A percentile compares a stretch with the other conserved stretches of the same genome.
Evolutionary conservation across 768 basidiomycete genomes (phyloP).

Genomic region (Phylloporus sp.): DNA sequence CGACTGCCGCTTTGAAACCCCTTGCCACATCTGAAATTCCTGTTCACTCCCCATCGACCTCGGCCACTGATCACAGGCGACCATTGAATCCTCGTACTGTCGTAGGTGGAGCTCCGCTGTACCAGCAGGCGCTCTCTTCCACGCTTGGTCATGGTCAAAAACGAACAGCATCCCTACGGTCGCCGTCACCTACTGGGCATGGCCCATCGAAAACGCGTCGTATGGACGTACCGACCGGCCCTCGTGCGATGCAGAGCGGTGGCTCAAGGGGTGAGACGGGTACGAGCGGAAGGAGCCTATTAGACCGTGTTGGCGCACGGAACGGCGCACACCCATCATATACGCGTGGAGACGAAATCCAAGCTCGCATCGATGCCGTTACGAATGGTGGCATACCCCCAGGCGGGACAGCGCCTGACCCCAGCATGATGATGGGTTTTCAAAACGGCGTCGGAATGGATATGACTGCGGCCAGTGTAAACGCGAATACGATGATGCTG

Average conservation of each 20-base stretch:
- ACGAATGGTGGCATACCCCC: slow-evolving; percentile 47
- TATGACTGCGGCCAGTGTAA: slow-evolving; percentile 49
- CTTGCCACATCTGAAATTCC: slow-evolving; percentile 29
- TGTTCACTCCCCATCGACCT: slow-evolving; percentile 17
- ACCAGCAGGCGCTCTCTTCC: slow-evolving; percentile 73
- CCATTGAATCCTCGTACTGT: slow-evolving; percentile 46
- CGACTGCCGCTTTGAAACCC: slow-evolving; percentile 24
- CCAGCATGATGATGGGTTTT: slow-evolving; percentile 43
- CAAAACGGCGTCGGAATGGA: slow-evolving; percentile 44
- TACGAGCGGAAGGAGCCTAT: slow-evolving; percentile 54
- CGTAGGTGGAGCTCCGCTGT: slow-evolving; percentile 42
- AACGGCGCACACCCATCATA: slow-evolving; percentile 32
- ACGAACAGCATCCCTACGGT: slow-evolving; percentile 61
- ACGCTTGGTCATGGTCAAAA: slow-evolving; percentile 53
- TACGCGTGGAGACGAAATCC: slow-evolving; percentile 62
- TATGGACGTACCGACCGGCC: slow-evolving; percentile 78
- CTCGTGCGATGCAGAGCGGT: slow-evolving; percentile 67
- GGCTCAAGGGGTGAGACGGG: slow-evolving; percentile 18
- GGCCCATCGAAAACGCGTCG: slow-evolving; percentile 70
- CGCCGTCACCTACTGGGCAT: slow-evolving; percentile 57
- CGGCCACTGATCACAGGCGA: slow-evolving; percentile 26
- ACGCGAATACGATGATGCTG: slow-evolving; percentile 62
- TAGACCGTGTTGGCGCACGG: slow-evolving; percentile 75
- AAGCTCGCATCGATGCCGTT: slow-evolving; percentile 76
- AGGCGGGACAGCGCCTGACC: slow-evolving; percentile 30